Conservation (phyloP, 108 stramenopile species). For the Pseudonitzschia multistriata region DNA sequence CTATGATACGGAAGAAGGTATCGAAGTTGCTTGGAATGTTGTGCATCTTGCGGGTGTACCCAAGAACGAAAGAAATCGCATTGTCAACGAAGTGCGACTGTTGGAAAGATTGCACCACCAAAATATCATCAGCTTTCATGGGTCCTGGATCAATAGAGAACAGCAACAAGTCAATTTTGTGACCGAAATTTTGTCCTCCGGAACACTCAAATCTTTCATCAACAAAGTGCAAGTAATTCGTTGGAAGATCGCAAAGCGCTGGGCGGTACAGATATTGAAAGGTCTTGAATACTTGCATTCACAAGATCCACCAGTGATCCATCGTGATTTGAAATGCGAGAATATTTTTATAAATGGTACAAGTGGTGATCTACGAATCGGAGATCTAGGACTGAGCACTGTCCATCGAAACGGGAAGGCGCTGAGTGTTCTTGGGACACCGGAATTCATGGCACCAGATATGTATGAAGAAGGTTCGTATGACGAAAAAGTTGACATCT, state of each 20-base stretch:
- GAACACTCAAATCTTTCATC: conserved; percentile 90
- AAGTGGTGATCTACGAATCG: conserved; percentile 95
- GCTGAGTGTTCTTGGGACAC: conserved; percentile 93
- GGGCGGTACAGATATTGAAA: conserved; percentile 93
- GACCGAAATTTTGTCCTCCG: conserved; percentile 95
- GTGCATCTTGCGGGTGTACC: conserved; percentile 89
- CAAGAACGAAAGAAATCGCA: conserved; percentile 82
- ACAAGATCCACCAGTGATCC: conserved; percentile 97
- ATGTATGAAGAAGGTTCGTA: conserved; percentile 93
- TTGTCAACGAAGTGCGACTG: conserved; percentile 96
- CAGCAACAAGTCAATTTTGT: conserved; percentile 91
- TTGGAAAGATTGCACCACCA: conserved; percentile 91
- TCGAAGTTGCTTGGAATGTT: conserved; percentile 98
- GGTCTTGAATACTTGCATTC: conserved; percentile 95
- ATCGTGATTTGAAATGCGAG: conserved; percentile 96
- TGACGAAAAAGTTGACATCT: conserved; percentile 98
- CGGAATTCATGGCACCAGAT: conserved; percentile 99
- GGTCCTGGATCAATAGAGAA: conserved; percentile 96
- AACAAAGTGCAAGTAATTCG: conserved; percentile 94
- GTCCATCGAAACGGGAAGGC: conserved; percentile 83
- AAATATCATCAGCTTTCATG: conserved; percentile 97
- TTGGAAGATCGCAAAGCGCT: conserved; percentile 95
- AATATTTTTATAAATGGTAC: conserved; percentile 97
- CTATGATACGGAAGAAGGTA: conserved; percentile 96
- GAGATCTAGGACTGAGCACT: conserved; percentile 95